Percentiles rank a stretch among this genome's conserved stretches.
Conservation (phyloP, 2,329 filamentous ascomycete species). For the Trichothecium roseum region DNA sequence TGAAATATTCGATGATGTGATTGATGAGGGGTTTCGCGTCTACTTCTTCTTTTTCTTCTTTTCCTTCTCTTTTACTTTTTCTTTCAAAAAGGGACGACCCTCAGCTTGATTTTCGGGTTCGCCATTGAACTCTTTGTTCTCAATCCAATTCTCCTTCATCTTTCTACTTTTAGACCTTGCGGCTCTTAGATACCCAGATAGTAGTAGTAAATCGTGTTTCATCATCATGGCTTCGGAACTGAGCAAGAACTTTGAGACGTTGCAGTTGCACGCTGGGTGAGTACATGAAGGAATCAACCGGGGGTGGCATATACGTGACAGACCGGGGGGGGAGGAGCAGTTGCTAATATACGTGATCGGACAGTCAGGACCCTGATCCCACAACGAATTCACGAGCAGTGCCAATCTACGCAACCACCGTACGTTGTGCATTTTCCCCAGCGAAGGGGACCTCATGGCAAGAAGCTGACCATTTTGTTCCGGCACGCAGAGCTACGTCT, state of each 20-base stretch:
- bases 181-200: background rate
- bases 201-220: background rate
- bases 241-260: constrained; percentile 65
- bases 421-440: too few species aligned
- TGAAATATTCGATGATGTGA: too few species aligned
- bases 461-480: constrained; percentile 8
- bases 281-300: constrained; percentile 11
- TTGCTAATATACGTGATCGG: constrained; percentile 7
- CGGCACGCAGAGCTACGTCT: constrained; percentile 67
- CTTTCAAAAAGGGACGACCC: too few species aligned
- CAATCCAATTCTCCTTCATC: background rate
- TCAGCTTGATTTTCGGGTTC: constrained; percentile 1
- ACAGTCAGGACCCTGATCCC: constrained; percentile 69
- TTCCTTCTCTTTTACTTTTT: constrained; percentile 1
- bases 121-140: background rate
- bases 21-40: background rate
- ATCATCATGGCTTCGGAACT: constrained; percentile 27
- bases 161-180: background rate
- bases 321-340: constrained; percentile 1
- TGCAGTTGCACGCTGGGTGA: constrained; percentile 79
- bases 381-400: constrained; percentile 81
- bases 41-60: background rate
- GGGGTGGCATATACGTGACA: background rate
- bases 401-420: constrained; percentile 90
- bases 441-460: background rate